Evolutionary conservation across 495 filamentous ascomycete species (phyloP).

Genomic region (Tuber magnatum): DNA sequence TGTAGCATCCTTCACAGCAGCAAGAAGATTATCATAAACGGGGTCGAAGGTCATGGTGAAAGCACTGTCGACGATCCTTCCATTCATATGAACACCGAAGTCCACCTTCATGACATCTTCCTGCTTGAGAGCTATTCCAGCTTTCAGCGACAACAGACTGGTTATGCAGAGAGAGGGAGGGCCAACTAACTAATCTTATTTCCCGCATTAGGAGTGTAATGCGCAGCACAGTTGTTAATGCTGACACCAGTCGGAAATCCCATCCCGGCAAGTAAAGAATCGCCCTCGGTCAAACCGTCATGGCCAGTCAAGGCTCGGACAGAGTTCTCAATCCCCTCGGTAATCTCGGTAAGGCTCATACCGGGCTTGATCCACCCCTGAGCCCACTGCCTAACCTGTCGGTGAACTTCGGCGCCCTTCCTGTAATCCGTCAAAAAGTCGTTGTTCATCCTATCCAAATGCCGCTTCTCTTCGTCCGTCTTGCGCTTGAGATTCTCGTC

Average conservation of each 20-base stretch:
- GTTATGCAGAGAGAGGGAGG: neutral
- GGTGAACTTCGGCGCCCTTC: conserved; percentile 77
- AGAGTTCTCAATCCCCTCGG: conserved; percentile 76
- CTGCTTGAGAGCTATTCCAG: conserved; percentile 55
- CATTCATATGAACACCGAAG: conserved; percentile 85
- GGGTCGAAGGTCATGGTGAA: conserved; percentile 86
- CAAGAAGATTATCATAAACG: conserved; percentile 73
- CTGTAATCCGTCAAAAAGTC: conserved; percentile 83
- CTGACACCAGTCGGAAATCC: conserved; percentile 83
- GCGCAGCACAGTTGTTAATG: conserved; percentile 80
- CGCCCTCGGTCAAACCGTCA: conserved; percentile 68
- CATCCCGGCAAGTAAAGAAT: conserved; percentile 71
- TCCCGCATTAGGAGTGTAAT: conserved; percentile 88
- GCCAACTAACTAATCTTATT: conserved; percentile 55
- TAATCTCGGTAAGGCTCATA: conserved; percentile 69
- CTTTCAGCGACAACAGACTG: neutral
- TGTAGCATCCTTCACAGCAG: conserved; percentile 76
- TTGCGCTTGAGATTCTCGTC: conserved; percentile 75
- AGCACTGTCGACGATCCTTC: conserved; percentile 84
- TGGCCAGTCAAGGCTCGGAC: conserved; percentile 74
- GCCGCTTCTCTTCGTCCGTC: conserved; percentile 79
- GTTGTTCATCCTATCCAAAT: conserved; percentile 72
- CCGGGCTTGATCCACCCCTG: conserved; percentile 77
- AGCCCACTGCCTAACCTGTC: conserved; percentile 77
- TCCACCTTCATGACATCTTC: conserved; percentile 91